Evolutionary conservation across 768 basidiomycete species (phyloP), one percentile per base, ranked within the genome.

Genomic region (Suillus bovinus): DNA sequence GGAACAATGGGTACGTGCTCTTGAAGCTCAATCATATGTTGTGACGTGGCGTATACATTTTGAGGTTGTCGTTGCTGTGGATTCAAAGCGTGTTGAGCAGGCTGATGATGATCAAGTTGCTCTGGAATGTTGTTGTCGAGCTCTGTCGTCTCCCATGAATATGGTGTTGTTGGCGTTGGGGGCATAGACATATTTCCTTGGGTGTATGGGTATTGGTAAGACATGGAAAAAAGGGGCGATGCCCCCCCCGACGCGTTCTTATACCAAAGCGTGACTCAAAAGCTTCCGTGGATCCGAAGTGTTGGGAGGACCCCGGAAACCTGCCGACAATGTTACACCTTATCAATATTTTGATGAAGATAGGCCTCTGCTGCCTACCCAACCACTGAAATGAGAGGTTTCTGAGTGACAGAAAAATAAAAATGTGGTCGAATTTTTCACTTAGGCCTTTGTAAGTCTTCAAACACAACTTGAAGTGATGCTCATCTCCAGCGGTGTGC

Each of bases 101-200:
- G 67, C 58, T 77, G 77, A 59, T 76, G 79, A 65, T 77, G 55
- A 27, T 56, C 72, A 65, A 80, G 72, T 67, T 72, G 77, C 64
- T 83, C 74, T 61, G 73, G 72, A 69, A 73, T 69, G 27, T 29
- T 63, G 63, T 31, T 61, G 56, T 17, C 75, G 64, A 77, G 74
- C 33, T 77, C 69, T 77, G 74, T 78, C 79, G 78, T 78, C 70
- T 71, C 76, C 77, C 78, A 78, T 61, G 78, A 78, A 73, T 70
- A 79, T 60, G 66, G 66, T 52, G 71, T 75, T 68, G 76, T 77
- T 13, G 84, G 82, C 14, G 83, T 83, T 31, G 82, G 71, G 52
- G 84, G 79, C 67, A 76, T 77, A 33, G 83, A 81, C 71, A 78
- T 78, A 70, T 78, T 76, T 71, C 82, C 82, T 69, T 74, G 75